Base-by-base conservation (phyloP, 306 rosid species). In the Begonia masoniana region DNA sequence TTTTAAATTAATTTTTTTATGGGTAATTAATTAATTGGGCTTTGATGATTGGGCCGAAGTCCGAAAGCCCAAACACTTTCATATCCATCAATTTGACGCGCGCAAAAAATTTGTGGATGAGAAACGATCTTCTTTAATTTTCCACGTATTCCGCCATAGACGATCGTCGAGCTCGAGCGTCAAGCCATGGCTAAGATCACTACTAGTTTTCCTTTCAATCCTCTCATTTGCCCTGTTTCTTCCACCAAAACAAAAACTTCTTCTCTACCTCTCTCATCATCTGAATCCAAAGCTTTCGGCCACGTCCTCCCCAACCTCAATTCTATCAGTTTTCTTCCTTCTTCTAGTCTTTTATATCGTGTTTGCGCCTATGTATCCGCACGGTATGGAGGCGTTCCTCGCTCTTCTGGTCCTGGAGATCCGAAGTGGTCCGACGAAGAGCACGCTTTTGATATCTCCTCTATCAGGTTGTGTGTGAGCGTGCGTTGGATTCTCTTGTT, bases 151-250 rank as follows among this genome's bases (percentile, higher is more conserved):
- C 66, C 13, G 15, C 62, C 46, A 36, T 17, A 13, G 50, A 47
- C 13, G 13, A 31, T 31, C 39, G 8, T 31, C 39, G 39, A 31
- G 43, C 62, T 46, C 49, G 52, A 43, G 35, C 65, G 4, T 14
- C 10, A 57, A 46, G 54, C 69, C 70, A 91, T 91, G 99, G 88
- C 94, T 68, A 92, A 84, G 64, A 69, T 86, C 58, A 56, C 81
- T 67, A 31, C 39, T 76, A 64, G 70, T 56, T 66, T 74, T 60
- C 59, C 92, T 52, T 74, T 71, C 62, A 74, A 69, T 19, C 65
- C 73, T 58, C 55, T 71, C 52, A 62, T 61, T 1, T 68, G 45
- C 13, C 77, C 62, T 11, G 11, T 49, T 15, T 13, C 64, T 26
- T 36, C 63, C 52, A 9, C 62, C 35, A 60, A 26, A 66, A n/a